phyloP scores from a whole-genome alignment of 352 stramenopile genomes.

The Phytophthora hybrid region DNA sequence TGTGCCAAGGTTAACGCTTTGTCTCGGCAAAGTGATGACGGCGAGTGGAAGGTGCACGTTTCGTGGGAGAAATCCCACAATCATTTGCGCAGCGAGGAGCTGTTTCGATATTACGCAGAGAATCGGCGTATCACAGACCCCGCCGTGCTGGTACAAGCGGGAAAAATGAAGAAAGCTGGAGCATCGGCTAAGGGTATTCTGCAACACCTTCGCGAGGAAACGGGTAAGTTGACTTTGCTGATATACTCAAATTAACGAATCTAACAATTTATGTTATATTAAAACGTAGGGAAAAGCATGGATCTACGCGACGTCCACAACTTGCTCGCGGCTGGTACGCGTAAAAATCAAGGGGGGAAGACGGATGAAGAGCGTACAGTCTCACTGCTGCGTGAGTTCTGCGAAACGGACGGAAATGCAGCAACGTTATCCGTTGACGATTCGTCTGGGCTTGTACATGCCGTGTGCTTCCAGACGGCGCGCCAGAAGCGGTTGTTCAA shows the following conservation, averaged over 20 bases:
- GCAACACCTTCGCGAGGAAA: too few species aligned
- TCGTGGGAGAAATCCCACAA: conserved; percentile 4
- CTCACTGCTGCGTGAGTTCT: conserved; percentile 22
- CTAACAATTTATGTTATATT: not conserved
- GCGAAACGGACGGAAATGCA: not conserved
- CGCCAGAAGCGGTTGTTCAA: conserved; percentile 21
- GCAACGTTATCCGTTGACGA: conserved; percentile 12
- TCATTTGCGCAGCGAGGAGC: not conserved
- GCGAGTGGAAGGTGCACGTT: not conserved
- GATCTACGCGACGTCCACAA: conserved; percentile 21
- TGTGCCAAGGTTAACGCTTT: conserved; percentile 3
- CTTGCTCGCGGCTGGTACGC: not conserved
- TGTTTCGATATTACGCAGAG: conserved; percentile 1
- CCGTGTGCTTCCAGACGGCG: conserved; percentile 21
- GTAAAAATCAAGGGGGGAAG: not conserved
- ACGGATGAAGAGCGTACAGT: conserved; percentile 9
- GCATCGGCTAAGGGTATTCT: conserved; percentile 5
- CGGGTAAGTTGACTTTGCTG: not conserved
- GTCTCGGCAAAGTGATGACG: not conserved
- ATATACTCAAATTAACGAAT: not conserved
- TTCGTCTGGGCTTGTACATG: conserved; percentile 15
- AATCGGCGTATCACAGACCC: conserved; percentile 6
- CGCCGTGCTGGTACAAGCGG: not conserved
- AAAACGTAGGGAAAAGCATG: conserved; percentile 14
- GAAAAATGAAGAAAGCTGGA: conserved; percentile 9